Evolutionary conservation across 2,329 filamentous ascomycete genomes (phyloP).

Genomic region (Myriosclerotinia duriaeana): DNA sequence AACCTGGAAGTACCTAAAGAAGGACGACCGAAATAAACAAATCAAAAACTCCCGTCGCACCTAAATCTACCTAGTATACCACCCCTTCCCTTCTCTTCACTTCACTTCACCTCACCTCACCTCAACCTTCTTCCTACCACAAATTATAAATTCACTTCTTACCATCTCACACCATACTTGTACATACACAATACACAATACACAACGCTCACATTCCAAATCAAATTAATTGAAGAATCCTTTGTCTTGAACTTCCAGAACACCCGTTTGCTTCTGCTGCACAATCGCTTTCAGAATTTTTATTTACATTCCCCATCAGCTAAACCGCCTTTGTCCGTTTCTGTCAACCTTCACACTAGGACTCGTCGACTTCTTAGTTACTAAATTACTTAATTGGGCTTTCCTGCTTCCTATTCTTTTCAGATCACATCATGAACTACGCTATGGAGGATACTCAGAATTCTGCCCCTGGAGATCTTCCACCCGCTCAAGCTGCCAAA

Average conservation of each 20-base stretch:
- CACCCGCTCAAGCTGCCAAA: slow-evolving; percentile 58
- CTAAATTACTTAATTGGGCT: slow-evolving; percentile 1
- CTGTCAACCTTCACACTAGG: slow-evolving; percentile 15
- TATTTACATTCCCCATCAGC: slow-evolving; percentile 22
- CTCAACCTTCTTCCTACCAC: background rate
- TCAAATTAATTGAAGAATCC: slow-evolving; percentile 5
- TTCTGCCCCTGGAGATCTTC: slow-evolving; percentile 57
- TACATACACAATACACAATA: background rate
- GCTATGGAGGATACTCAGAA: slow-evolving; percentile 62
- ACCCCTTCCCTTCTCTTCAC: background rate
- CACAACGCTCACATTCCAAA: background rate
- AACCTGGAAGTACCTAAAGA: too few species aligned
- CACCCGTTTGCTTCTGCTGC: slow-evolving; percentile 15
- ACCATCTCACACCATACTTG: background rate
- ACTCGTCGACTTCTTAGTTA: slow-evolving; percentile 4
- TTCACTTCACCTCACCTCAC: background rate
- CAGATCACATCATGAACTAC: slow-evolving; percentile 44
- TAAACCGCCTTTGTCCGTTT: slow-evolving; percentile 30
- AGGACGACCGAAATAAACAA: slow-evolving; percentile 17
- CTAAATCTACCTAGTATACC: too few species aligned
- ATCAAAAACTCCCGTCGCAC: background rate
- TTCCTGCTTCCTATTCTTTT: slow-evolving; percentile 8
- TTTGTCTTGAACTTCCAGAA: slow-evolving; percentile 19
- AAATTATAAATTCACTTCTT: background rate
- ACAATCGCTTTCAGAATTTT: slow-evolving; percentile 31